Base-by-base conservation (phyloP, 495 filamentous ascomycete species). In the Penicillium fimorum region DNA sequence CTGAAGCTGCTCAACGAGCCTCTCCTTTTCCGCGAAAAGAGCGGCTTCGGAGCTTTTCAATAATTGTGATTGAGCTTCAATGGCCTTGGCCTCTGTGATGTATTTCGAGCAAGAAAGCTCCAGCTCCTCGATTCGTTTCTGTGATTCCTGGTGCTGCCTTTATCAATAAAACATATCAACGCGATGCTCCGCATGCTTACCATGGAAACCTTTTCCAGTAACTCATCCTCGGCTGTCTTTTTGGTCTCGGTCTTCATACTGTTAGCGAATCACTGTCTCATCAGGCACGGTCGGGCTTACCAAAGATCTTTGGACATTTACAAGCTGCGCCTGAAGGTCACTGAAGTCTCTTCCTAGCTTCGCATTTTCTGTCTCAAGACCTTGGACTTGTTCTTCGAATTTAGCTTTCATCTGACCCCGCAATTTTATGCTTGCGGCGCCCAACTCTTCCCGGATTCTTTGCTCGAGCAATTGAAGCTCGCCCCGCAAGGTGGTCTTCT, bases 381-480 rank as follows among this genome's bases (percentile, higher is more conserved):
- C 43, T 11, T 65, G 60, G 7, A 72, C 43, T 29, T 67, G 57
- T 29, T 62, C 59, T 24, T 73, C 62, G 20, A 65, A 69, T 17
- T 50, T 58, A 7, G 56, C 57, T 33, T 54, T 61, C 30, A 56
- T 57, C 27, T 66, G 57, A 18, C 65, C 61, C 24, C 55, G 63
- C 10, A 57, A 45, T 29, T 56, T 33, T n/a, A 56, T 47, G 37
- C 56, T 62, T 4, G 62, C 65, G 32, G 57, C 63, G 5, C 41
- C 55, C 18, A 72, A 24, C 22, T 72, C 66, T 22, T 71, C 62
- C 15, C 63, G 65, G 17, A 69, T 44, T 17, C 51, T 64, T 11
- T 37, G 53, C 25, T 71, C 72, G 8, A 56, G 46, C 1, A 50
- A 18, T 30, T 60, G 47, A 10, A 65, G 27, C 27, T 66, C 59